Evolutionary conservation across 306 rosid genomes (phyloP), one percentile per base, ranked within the genome.

Genomic region (Castanospermum australe): DNA sequence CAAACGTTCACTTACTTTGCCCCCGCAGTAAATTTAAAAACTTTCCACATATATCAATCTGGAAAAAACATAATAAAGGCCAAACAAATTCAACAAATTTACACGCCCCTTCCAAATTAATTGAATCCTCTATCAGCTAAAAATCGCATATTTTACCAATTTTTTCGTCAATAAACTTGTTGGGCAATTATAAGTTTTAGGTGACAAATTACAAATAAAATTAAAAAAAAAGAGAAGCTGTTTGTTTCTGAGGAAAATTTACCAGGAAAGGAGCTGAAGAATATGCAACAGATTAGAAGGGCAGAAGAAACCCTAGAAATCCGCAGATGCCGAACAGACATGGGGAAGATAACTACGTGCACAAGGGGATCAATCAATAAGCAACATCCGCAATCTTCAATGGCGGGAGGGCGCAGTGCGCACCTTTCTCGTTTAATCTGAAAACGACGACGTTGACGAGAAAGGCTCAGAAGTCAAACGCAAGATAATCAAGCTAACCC

Each of bases 261-360:
- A 92, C 99, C 97, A 33, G 92, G 89, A 61, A 83, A 87, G 80
- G 67, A 63, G 73, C 75, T 28, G 52, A 89, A 73, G 76, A 86
- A 78, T 0, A 87, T 66, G 75, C 28, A 82, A 72, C 59, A 67
- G 50, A 88, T 6, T 33, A 86, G 33, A 69, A 79, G 75, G 20
- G 78, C 8, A 63, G 77, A 4, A n/a, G 70, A 79, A 80, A 83
- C 56, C 66, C 65, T 79, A 30, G 83, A 71, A 54, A 44, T 79
- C 72, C 20, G 52, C 63, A 25, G 41, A 76, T 60, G 52, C 71
- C 65, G 73, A 71, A 56, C 71, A 70, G 89, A 77, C 97, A 94
- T 90, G 82, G 88, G 88, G 84, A 69, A 67, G 57, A 21, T 10
- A 67, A 20, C 4, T 10, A 24, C 6, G 52, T 0, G 35, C 5